These are phyloP conservation scores for Herpetospermum pedunculosum DNA, from an alignment of 306 rosid genomes.

Conservation along the genomic window DNA sequence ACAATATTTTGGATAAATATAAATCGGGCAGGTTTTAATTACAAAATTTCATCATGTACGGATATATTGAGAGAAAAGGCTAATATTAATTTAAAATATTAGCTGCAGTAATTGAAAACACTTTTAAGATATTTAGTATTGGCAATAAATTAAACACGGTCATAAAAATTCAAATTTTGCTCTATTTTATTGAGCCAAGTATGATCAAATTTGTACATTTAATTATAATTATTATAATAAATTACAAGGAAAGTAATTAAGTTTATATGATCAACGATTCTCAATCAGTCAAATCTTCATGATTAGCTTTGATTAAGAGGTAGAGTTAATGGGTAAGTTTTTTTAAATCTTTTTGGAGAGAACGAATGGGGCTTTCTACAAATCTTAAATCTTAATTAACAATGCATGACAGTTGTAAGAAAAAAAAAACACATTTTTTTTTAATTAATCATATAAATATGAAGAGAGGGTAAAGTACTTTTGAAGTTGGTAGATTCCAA, in stretches of 20 bases:
- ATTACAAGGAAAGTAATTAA: neutral
- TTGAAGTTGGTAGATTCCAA: slow-evolving; percentile 23
- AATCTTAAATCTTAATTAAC: slow-evolving; percentile 19
- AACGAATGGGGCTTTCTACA: neutral
- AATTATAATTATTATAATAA: no score
- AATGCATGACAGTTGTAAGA: slow-evolving; percentile 43
- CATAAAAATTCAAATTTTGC: neutral
- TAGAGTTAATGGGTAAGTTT: neutral
- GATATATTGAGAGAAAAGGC: neutral
- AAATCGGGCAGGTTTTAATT: neutral
- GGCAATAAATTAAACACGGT: neutral
- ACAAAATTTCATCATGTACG: neutral
- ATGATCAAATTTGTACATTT: no score
- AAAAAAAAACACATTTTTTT: neutral
- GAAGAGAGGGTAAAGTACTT: slow-evolving; percentile 18
- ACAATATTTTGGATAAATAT: neutral
- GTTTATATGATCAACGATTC: neutral
- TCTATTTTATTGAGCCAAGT: neutral
- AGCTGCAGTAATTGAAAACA: neutral
- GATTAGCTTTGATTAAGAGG: neutral
- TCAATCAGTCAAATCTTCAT: neutral
- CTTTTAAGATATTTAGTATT: neutral
- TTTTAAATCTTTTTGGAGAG: neutral
- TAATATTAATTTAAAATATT: neutral
- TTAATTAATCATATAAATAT: slow-evolving; percentile 15